These are phyloP conservation scores for Marasmius fiardii DNA, from an alignment of 1,284 basidiomycete genomes.

Conservation along the genomic window DNA sequence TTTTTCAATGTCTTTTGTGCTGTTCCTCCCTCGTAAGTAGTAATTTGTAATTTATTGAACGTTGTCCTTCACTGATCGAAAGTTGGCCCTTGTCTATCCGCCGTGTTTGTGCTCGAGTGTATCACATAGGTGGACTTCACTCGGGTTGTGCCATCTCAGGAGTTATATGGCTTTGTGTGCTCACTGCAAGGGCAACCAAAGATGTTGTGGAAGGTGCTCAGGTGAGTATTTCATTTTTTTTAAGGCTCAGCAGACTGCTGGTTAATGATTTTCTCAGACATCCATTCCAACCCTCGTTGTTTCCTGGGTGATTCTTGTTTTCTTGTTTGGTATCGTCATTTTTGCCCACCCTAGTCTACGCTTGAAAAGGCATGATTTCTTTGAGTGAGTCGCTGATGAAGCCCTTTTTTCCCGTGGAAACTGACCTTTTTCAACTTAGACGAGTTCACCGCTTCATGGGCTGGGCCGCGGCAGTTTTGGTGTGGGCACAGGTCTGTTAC, in stretches of 20 bases:
- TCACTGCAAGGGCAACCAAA: slow-evolving; percentile 26
- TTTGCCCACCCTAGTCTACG: slow-evolving; percentile 50
- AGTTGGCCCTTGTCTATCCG: slow-evolving; percentile 29
- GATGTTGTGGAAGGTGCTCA: slow-evolving; percentile 23
- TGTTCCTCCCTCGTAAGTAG: slow-evolving; percentile 38
- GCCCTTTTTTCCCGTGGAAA: neutral
- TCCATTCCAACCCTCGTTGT: slow-evolving; percentile 18
- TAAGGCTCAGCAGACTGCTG: slow-evolving; percentile 18
- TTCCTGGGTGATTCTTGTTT: slow-evolving; percentile 49
- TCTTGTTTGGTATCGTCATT: slow-evolving; percentile 45
- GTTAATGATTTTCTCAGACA: slow-evolving; percentile 14
- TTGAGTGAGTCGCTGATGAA: slow-evolving; percentile 30
- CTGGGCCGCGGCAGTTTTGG: slow-evolving; percentile 49
- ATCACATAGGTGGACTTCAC: slow-evolving; percentile 33
- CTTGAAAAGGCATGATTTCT: slow-evolving; percentile 44
- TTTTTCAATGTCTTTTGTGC: slow-evolving; percentile 28
- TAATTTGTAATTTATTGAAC: slow-evolving; percentile 6
- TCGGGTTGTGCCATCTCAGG: slow-evolving; percentile 29
- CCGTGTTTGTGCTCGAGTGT: slow-evolving; percentile 28
- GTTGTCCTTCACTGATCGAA: slow-evolving; percentile 10
- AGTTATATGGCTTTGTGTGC: slow-evolving; percentile 30
- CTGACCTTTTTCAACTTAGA: neutral
- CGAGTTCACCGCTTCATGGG: slow-evolving; percentile 52
- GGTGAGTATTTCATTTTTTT: slow-evolving; percentile 16
- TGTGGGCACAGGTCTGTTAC: slow-evolving; percentile 53